Base-by-base conservation (phyloP, 2,329 filamentous ascomycete genomes). In the Colletotrichum sublineola region DNA sequence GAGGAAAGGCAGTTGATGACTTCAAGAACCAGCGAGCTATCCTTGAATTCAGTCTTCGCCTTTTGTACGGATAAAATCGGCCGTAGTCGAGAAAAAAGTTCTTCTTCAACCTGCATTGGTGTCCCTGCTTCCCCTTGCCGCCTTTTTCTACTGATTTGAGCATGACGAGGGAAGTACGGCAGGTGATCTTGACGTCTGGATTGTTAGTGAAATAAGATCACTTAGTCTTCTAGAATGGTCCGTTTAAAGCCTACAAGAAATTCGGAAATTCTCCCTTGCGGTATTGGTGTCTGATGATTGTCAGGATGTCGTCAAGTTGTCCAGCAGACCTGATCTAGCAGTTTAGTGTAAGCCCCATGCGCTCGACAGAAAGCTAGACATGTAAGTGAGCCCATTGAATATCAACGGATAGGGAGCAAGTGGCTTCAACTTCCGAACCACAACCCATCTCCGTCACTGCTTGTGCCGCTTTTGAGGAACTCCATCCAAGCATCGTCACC, bases 401-500 rank as follows among this genome's bases (percentile, higher is more conserved):
- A 36, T n/a, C 2, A 8, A 40, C 20, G 18, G 9, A 12, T 2
- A 36, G 55, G 24, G 9, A 38, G 12, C 11, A 57, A 14, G 33
- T 15, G 12, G 4, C 20, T n/a, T 50, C 42, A 67, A 20, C 36
- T 67, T 1, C 40, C 63, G 2, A 71, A 71, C 42, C 63, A 71
- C 24, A 52, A 57, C 7, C 64, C 56, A 31, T 68, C 63, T n/a
- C 42, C 69, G 15, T 77, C 74, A 3, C 53, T 74, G 36, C 70
- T 73, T 20, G 63, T 24, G 3, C 77, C 68, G 11, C 73, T 64
- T 5, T 75, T 73, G 31, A 82, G 73, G 63, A 83, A 82, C 55
- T 81, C 79, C 77, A 83, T 78, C 82, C 80, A 82, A 0, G 78
- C 76, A 57, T 83, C 80, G 44, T 83, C 80, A 5, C 78, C 80